Conservation (phyloP, 305 asterid genomes). For the Fraxinus sp. region DNA sequence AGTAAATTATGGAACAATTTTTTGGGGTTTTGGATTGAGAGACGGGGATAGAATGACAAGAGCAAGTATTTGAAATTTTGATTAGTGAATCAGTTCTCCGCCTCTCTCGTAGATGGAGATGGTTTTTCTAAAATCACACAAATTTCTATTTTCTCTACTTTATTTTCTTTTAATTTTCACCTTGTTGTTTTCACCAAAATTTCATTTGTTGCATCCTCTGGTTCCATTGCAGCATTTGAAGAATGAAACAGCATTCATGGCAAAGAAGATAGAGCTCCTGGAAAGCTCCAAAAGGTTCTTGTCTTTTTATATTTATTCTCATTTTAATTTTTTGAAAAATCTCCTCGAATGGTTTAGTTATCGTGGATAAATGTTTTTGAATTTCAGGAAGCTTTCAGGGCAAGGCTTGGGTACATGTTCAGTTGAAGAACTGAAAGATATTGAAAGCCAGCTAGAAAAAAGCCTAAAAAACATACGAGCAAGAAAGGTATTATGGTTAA, state of each 20-base stretch:
- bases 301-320: neutral
- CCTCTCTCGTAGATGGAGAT: neutral
- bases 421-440: conserved; percentile 57
- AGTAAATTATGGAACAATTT: neutral
- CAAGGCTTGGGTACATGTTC: conserved; percentile 56
- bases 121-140: neutral
- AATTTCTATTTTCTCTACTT: neutral
- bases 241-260: conserved; percentile 27
- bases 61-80: neutral
- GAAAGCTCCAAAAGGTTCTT: conserved; percentile 26
- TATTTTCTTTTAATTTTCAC: neutral
- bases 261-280: conserved; percentile 28
- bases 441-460: conserved; percentile 51
- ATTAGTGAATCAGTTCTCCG: neutral
- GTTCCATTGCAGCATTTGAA: conserved; percentile 23
- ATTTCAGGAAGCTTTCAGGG: conserved; percentile 67
- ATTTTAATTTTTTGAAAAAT: neutral
- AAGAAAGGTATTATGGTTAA: conserved; percentile 47
- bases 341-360: neutral
- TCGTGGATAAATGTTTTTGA: neutral
- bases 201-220: neutral
- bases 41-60: neutral
- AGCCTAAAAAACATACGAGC: conserved; percentile 55
- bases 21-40: neutral
- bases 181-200: neutral